These are phyloP conservation scores for Cruciata laevipes DNA, from an alignment of 257 asterid genomes.

Conservation along the genomic window DNA sequence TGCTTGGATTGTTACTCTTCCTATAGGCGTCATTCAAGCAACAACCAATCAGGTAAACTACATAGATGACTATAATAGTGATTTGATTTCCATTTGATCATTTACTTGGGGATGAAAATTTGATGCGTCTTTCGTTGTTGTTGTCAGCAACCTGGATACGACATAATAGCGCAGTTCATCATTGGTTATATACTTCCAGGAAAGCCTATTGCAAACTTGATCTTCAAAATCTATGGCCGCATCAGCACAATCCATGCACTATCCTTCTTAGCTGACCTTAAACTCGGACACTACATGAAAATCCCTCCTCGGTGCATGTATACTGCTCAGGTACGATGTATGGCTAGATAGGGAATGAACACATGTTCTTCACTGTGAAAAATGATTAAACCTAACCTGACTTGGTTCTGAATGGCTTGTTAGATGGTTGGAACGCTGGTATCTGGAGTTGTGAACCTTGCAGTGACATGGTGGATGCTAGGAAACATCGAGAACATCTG, in stretches of 20 bases:
- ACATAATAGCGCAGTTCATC: constrained; percentile 86
- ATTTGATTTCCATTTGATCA: background rate
- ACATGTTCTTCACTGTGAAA: too few relatives aligned
- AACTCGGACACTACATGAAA: constrained; percentile 96
- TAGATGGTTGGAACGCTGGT: constrained; percentile 72
- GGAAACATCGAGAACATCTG: constrained; percentile 76
- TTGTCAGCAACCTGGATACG: constrained; percentile 93
- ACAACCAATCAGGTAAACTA: constrained; percentile 75
- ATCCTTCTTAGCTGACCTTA: constrained; percentile 83
- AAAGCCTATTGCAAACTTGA: constrained; percentile 81
- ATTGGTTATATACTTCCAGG: constrained; percentile 86
- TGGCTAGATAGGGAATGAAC: background rate
- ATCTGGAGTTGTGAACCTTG: constrained; percentile 70
- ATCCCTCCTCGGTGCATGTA: constrained; percentile 91
- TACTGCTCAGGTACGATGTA: constrained; percentile 57
- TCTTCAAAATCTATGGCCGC: constrained; percentile 92
- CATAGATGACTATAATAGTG: background rate
- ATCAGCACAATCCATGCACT: constrained; percentile 83
- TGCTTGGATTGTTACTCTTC: constrained; percentile 84
- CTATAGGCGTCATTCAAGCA: constrained; percentile 91
- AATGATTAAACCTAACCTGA: background rate
- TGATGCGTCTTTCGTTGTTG: background rate
- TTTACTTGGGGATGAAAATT: background rate
- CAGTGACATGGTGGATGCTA: constrained; percentile 88
- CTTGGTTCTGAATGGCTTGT: background rate